phyloP scores from a whole-genome alignment of 1,139 yeast genomes.

The Nakaseomyces nivariensis region DNA sequence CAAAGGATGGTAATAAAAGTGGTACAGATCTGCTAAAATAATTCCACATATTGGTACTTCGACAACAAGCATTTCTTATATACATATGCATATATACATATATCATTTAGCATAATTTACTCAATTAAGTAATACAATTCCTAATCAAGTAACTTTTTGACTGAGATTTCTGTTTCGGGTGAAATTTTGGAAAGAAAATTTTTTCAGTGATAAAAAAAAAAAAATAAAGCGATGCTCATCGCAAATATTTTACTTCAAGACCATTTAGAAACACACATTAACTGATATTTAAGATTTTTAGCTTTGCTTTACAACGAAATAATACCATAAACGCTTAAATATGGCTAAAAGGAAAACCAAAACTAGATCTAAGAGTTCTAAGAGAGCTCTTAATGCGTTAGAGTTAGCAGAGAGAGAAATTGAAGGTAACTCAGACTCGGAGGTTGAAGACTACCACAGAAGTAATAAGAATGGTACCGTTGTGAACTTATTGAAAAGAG shows the following conservation, averaged over 20 bases:
- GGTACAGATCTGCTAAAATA: constrained; percentile 29
- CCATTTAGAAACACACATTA: too few relatives aligned
- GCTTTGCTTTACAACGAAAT: too few relatives aligned
- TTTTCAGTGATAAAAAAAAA: not conserved
- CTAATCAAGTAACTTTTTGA: too few relatives aligned
- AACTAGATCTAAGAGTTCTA: constrained; percentile 26
- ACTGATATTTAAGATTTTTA: too few relatives aligned
- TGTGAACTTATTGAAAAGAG: constrained; percentile 31
- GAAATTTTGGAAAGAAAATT: not conserved
- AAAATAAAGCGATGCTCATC: not conserved
- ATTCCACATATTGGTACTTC: not conserved
- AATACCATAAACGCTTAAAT: not conserved
- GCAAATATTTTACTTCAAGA: not conserved
- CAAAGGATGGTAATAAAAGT: constrained; percentile 29
- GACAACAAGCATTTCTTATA: not conserved
- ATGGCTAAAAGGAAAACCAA: constrained; percentile 28
- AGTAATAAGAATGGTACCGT: constrained; percentile 28
- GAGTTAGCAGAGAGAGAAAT: constrained; percentile 38
- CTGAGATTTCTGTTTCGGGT: not conserved
- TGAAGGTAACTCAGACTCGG: constrained; percentile 30
- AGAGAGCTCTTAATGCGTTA: constrained; percentile 39
- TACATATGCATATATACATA: not conserved
- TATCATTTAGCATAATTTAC: not conserved
- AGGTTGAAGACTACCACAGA: constrained; percentile 28
- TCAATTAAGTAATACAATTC: too few relatives aligned